Evolutionary conservation across 257 asterid species (phyloP), one percentile per base, ranked within the genome.

Genomic region (Fraxinus americana): DNA sequence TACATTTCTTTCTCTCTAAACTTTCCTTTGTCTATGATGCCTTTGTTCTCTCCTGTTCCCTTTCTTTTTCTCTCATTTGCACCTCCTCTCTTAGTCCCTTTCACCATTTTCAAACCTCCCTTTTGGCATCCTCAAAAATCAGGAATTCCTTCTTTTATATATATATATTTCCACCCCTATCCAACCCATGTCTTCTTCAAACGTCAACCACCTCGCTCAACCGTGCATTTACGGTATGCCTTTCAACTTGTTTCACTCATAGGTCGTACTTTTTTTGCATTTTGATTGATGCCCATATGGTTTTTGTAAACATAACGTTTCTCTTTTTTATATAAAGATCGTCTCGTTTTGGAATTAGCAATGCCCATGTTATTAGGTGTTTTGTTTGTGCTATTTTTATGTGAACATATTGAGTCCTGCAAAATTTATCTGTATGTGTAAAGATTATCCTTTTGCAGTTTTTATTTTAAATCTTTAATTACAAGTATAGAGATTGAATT

Each of bases 1-100:
- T 74, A 86, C 78, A 84, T 70, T 75, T 71, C 61, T 78, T 75
- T 81, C 88, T 77, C 88, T 74, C 74, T 75, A 89, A 81, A 73
- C 88, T 76, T 89, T 74, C 83, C 94, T 90, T 93, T 92, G 89
- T 88, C 88, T 88, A 90, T 73, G 91, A 91, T 94, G 97, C 96
- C 90, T 84, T 94, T 87, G 79, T 83, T 83, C 92, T 80, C 76
- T 78, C 68, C 45, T 75, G 67, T 67, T 73, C 81, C 21, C 82
- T 80, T 69, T 82, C 84, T 81, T 82, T 75, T 83, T 78, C 84
- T 83, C 82, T 73, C 82, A 78, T 52, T 66, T 79, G 74, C 82
- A 74, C 79, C 83, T 63, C 72, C 85, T 75, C 86, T 75, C 85
- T 70, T 63, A 71, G 91, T 91, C 94, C 85, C 83, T 91, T 89